phyloP scores from a whole-genome alignment of 306 rosid species.

The Benincasa hispida region DNA sequence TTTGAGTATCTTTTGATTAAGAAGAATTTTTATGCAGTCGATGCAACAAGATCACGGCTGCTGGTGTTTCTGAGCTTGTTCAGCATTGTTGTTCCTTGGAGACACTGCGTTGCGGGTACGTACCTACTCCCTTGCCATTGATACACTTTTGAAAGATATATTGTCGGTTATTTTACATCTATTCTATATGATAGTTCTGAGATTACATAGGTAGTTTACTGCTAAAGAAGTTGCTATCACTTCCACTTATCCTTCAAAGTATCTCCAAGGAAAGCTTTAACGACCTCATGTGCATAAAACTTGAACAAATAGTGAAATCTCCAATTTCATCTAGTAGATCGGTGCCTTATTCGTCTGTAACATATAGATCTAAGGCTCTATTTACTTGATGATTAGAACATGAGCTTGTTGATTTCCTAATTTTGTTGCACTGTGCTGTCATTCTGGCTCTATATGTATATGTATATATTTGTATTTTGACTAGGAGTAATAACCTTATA shows the following conservation, averaged over 20 bases:
- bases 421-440: not conserved
- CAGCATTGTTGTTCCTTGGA: constrained; percentile 57
- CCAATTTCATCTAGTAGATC: not conserved
- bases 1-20: constrained; percentile 12
- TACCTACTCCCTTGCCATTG: not conserved
- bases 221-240: not conserved
- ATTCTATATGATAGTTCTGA: not conserved
- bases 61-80: constrained; percentile 61
- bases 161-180: not conserved
- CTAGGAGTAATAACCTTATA: constrained; percentile 43
- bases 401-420: not conserved
- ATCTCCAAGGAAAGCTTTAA: not conserved
- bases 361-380: not conserved
- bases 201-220: not conserved
- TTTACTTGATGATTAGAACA: not conserved
- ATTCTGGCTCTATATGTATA: not conserved
- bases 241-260: not conserved
- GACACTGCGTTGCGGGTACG: constrained; percentile 91
- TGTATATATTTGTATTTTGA: constrained; percentile 14
- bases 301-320: not conserved
- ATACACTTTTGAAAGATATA: not conserved
- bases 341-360: too few relatives aligned
- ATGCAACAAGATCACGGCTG: constrained; percentile 52
- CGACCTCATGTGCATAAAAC: not conserved
- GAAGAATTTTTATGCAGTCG: constrained; percentile 40